phyloP scores from a whole-genome alignment of 352 stramenopile genomes.

The Thalassiosira livingstoniorum region DNA sequence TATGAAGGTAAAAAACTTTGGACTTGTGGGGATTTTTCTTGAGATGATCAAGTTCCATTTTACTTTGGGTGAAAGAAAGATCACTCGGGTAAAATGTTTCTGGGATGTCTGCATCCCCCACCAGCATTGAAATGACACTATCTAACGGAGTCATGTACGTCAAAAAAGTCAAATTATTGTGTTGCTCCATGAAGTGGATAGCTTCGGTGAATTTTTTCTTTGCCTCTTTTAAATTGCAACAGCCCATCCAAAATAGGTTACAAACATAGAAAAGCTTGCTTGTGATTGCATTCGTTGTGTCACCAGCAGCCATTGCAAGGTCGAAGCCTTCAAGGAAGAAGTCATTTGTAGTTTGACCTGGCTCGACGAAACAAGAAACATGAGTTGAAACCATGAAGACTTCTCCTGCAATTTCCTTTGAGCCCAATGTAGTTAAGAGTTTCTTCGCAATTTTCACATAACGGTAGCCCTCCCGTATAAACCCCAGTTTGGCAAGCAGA shows the following conservation, averaged over 20 bases:
- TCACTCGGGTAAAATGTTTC: too few relatives aligned
- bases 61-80: neutral
- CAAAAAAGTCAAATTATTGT: neutral
- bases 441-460: constrained; percentile 27
- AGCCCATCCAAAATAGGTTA: neutral
- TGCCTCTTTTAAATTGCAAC: neutral
- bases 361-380: constrained; percentile 30
- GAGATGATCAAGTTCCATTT: neutral
- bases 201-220: neutral
- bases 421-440: constrained; percentile 21
- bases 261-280: constrained; percentile 9
- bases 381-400: constrained; percentile 22
- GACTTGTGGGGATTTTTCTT: constrained; percentile 1
- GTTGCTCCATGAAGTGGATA: neutral
- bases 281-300: constrained; percentile 25
- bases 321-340: constrained; percentile 16
- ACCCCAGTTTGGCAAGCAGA: constrained; percentile 22
- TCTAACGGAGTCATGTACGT: neutral
- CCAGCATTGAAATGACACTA: neutral
- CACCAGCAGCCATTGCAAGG: constrained; percentile 32
- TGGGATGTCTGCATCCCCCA: neutral
- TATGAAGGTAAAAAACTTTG: too few relatives aligned
- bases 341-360: constrained; percentile 24
- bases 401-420: constrained; percentile 37
- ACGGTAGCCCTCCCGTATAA: constrained; percentile 19